phyloP scores from a whole-genome alignment of 1,284 basidiomycete genomes.

The Leucocoprinus gongylophorus region DNA sequence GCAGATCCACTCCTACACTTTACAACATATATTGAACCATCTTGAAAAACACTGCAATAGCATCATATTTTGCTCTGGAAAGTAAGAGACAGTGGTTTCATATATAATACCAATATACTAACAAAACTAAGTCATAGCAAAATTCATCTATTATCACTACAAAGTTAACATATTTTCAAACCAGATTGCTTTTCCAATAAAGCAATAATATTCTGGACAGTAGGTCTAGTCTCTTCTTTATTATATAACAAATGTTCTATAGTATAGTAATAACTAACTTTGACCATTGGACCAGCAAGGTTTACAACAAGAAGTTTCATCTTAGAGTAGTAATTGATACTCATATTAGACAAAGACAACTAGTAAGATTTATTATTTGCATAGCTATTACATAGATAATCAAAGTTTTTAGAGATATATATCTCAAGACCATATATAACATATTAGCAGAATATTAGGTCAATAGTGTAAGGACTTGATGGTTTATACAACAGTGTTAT shows the following conservation, averaged over 20 bases:
- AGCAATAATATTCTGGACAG: conserved; percentile 5
- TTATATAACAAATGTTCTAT: conserved; percentile 4
- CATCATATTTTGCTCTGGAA: conserved; percentile 30
- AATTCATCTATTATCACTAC: conserved; percentile 12
- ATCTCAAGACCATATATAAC: conserved; percentile 11
- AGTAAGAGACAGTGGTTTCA: conserved; percentile 12
- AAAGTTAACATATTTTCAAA: conserved; percentile 1
- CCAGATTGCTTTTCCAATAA: conserved; percentile 13
- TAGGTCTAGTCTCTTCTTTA: conserved; percentile 1
- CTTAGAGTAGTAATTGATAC: conserved; percentile 8
- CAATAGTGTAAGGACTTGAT: conserved; percentile 10
- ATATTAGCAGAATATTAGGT: conserved; percentile 6
- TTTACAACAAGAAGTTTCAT: conserved; percentile 13
- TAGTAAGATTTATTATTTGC: conserved; percentile 13
- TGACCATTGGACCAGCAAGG: conserved; percentile 14
- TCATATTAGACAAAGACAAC: conserved; percentile 10
- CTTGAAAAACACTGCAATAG: conserved; percentile 27
- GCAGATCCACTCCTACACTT: conserved; percentile 23
- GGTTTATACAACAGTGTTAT: conserved; percentile 13
- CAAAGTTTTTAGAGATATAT: conserved; percentile 1
- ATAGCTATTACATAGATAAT: conserved; percentile 14
- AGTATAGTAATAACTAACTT: conserved; percentile 1
- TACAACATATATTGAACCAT: conserved; percentile 23
- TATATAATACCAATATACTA: conserved; percentile 6
- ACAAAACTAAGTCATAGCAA: conserved; percentile 7